A percentile compares a stretch with the other conserved stretches of the same genome.
phyloP scores from a whole-genome alignment of 2,329 filamentous ascomycete species.

The Colletotrichum sp. region DNA sequence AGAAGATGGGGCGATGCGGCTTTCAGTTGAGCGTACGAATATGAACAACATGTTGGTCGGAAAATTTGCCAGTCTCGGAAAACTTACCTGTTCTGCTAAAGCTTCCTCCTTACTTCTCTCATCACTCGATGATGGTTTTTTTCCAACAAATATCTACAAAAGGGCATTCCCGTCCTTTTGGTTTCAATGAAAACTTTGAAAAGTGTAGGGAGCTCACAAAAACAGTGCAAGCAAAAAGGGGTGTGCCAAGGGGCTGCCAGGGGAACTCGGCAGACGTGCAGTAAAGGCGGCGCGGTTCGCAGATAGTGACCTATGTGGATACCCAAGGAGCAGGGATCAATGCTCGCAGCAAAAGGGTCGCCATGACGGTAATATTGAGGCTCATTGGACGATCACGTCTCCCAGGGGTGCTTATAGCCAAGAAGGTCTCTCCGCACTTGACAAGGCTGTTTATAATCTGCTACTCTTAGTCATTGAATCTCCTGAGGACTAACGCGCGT shows the following conservation, averaged over 20 bases:
- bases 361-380: neutral
- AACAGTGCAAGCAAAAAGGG: neutral
- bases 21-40: neutral
- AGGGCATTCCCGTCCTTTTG: fast-evolving
- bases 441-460: neutral
- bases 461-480: neutral
- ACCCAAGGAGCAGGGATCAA: neutral
- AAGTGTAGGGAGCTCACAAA: neutral
- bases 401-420: neutral
- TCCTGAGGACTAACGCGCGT: neutral
- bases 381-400: neutral
- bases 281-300: neutral
- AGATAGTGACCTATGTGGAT: neutral
- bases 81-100: neutral
- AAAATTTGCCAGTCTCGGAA: neutral
- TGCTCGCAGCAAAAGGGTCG: neutral
- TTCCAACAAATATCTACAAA: neutral
- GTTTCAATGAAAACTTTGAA: neutral
- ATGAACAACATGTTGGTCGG: neutral
- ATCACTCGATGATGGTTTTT: fast-evolving
- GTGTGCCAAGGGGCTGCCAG: neutral
- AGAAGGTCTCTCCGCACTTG: neutral
- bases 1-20: neutral
- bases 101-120: neutral
- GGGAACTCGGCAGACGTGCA: neutral